These are phyloP conservation scores for Ochromonas danica DNA, from an alignment of 108 stramenopile genomes.

Conservation along the genomic window DNA sequence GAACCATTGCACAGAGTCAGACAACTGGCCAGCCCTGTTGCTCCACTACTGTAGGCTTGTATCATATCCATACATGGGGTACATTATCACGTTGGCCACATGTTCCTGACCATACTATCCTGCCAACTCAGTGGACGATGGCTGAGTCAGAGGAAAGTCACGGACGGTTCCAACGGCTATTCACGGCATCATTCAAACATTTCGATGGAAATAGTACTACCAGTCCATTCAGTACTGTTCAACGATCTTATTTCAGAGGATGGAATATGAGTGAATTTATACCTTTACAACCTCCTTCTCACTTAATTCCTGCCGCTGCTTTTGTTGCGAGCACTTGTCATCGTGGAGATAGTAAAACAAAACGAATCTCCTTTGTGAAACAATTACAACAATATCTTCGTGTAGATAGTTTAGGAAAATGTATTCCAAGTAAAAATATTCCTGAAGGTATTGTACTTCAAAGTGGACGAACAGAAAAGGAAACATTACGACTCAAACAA, in stretches of 20 bases:
- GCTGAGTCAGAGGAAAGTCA: not conserved
- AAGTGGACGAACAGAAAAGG: not conserved
- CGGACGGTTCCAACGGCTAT: not conserved
- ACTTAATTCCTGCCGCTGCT: not conserved
- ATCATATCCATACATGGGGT: slow-evolving; percentile 10
- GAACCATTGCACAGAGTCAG: too few species aligned
- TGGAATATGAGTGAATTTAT: not conserved
- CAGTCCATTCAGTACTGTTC: not conserved
- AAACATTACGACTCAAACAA: not conserved
- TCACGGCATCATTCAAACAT: not conserved
- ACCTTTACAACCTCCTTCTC: not conserved
- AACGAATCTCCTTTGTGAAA: not conserved
- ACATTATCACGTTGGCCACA: not conserved
- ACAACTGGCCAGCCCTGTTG: too few species aligned
- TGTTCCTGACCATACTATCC: not conserved
- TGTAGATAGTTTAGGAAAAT: slow-evolving; percentile 5
- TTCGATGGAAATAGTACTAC: slow-evolving; percentile 8
- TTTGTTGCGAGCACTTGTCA: slow-evolving; percentile 5
- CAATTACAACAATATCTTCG: not conserved
- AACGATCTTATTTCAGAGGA: not conserved
- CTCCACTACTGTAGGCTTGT: not conserved
- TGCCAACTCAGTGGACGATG: not conserved
- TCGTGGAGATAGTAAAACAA: not conserved
- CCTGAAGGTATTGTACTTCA: slow-evolving; percentile 1
- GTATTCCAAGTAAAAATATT: not conserved